Conservation (phyloP, 768 basidiomycete genomes). For the Obba rivulosa region DNA sequence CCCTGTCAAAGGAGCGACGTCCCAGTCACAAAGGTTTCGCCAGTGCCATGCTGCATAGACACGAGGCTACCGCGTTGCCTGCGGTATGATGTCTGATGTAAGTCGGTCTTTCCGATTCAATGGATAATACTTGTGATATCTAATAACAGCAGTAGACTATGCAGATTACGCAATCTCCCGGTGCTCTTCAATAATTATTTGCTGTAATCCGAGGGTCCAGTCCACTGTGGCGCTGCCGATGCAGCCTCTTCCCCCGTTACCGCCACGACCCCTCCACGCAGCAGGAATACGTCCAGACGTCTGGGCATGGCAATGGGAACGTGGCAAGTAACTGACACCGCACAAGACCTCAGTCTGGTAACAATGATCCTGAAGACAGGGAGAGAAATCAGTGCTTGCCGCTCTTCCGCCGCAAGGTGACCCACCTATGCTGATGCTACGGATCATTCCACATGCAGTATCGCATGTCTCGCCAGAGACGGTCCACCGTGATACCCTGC, state of each 20-base stretch:
- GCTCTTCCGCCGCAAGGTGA: not conserved
- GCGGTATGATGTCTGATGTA: not conserved
- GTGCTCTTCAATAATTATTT: conserved; percentile 1
- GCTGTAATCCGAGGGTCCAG: not conserved
- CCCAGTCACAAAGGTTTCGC: not conserved
- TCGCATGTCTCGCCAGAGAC: conserved; percentile 61
- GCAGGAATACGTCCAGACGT: not conserved
- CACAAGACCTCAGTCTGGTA: too few relatives aligned
- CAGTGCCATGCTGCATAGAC: conserved; percentile 1
- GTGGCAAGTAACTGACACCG: not conserved
- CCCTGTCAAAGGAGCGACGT: not conserved
- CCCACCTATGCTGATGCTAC: conserved; percentile 17
- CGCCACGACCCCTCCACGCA: not conserved
- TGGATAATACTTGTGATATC: not conserved
- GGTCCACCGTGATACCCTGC: conserved; percentile 59
- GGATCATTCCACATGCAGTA: conserved; percentile 59
- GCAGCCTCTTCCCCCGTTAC: not conserved
- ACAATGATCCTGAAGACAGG: not conserved
- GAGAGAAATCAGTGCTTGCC: not conserved
- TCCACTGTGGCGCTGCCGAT: not conserved
- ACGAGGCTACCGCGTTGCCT: conserved; percentile 12
- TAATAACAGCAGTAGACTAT: conserved; percentile 2
- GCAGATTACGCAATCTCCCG: conserved; percentile 2
- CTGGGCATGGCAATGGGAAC: not conserved
- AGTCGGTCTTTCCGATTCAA: not conserved